phyloP scores from a whole-genome alignment of 768 basidiomycete genomes.

The Hypholoma sublateritium region DNA sequence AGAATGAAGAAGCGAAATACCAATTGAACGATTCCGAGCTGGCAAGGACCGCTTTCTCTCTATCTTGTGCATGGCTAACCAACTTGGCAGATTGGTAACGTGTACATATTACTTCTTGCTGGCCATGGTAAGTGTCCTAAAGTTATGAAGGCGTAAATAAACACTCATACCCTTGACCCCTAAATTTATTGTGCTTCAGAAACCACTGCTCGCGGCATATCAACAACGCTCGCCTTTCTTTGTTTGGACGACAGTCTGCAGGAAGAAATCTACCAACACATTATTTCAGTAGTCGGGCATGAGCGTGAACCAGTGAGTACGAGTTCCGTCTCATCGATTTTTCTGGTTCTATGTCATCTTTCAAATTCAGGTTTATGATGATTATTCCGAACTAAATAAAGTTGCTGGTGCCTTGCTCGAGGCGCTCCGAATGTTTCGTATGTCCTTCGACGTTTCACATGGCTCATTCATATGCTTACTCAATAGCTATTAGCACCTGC shows the following conservation, averaged over 20 bases:
- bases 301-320: not conserved
- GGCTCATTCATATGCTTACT: not conserved
- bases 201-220: constrained; percentile 46
- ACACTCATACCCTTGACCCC: too few relatives aligned
- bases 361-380: constrained; percentile 31
- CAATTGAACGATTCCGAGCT: constrained; percentile 40
- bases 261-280: constrained; percentile 41
- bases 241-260: constrained; percentile 44
- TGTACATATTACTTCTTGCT: constrained; percentile 53
- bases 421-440: constrained; percentile 40
- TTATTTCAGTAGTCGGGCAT: constrained; percentile 32
- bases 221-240: constrained; percentile 43
- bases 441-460: constrained; percentile 10
- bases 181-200: constrained; percentile 25
- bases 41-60: constrained; percentile 21
- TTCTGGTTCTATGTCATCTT: not conserved
- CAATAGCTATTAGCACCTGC: constrained; percentile 33
- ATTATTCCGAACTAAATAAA: constrained; percentile 37
- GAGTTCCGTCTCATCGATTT: too few relatives aligned
- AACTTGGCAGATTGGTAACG: constrained; percentile 46
- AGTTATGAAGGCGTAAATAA: not conserved
- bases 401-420: constrained; percentile 41
- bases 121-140: constrained; percentile 47
- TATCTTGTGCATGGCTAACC: not conserved
- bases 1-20: constrained; percentile 38